phyloP scores from a whole-genome alignment of 148 eudicot species.

The Heliosperma pusillum region DNA sequence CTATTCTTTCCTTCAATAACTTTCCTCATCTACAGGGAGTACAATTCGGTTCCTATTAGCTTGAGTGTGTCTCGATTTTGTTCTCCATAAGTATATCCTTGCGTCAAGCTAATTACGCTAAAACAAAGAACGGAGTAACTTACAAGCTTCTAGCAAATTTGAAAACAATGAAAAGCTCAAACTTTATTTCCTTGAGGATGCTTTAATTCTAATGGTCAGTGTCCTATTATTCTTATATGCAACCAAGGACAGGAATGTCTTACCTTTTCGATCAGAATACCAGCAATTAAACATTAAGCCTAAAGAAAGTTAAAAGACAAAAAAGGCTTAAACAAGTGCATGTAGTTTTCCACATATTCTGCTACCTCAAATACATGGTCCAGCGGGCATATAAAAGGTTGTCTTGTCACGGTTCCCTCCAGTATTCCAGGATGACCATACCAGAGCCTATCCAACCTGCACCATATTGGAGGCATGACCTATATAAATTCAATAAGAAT shows the following conservation, averaged over 20 bases:
- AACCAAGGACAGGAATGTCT: not conserved
- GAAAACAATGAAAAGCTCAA: not conserved
- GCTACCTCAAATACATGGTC: constrained; percentile 97
- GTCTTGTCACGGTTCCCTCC: constrained; percentile 72
- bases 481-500: constrained; percentile 55
- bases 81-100: not conserved
- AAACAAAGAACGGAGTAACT: not conserved
- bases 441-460: constrained; percentile 99
- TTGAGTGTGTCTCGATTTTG: not conserved
- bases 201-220: not conserved
- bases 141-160: not conserved
- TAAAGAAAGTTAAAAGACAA: not conserved
- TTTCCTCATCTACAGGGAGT: no score
- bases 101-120: not conserved
- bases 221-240: not conserved
- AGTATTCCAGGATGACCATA: constrained; percentile 94
- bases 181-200: no score
- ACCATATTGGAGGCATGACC: constrained; percentile 99
- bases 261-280: not conserved
- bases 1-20: not conserved
- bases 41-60: not conserved
- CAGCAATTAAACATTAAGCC: not conserved
- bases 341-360: not conserved
- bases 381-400: constrained; percentile 89
- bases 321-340: not conserved